phyloP scores from a whole-genome alignment of 1,284 basidiomycete genomes.

The Microbotryum intermedium region DNA sequence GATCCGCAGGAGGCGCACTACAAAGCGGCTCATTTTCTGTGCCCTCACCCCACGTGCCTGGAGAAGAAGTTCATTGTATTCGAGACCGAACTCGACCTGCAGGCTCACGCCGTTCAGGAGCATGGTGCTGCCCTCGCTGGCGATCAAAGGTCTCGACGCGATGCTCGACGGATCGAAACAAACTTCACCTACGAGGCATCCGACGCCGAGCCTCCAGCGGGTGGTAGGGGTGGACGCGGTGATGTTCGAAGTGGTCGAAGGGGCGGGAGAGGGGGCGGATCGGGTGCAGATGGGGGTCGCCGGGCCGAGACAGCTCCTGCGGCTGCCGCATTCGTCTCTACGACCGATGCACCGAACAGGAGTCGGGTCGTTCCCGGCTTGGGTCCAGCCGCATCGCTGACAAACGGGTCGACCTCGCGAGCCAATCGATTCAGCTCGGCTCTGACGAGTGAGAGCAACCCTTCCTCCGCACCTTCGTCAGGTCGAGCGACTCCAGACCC shows the following conservation, averaged over 20 bases:
- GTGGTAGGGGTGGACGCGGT: slow-evolving; percentile 9
- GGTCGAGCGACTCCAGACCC: neutral
- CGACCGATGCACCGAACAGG: slow-evolving; percentile 36
- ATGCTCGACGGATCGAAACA: slow-evolving; percentile 66
- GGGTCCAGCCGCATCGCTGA: slow-evolving; percentile 38
- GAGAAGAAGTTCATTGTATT: slow-evolving; percentile 94
- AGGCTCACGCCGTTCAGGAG: slow-evolving; percentile 81
- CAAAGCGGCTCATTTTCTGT: slow-evolving; percentile 60
- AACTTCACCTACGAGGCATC: slow-evolving; percentile 67
- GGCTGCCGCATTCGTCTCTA: slow-evolving; percentile 1
- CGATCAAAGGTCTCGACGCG: slow-evolving; percentile 56
- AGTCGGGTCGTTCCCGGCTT: slow-evolving; percentile 38
- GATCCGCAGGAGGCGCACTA: slow-evolving; percentile 27
- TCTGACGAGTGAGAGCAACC: neutral
- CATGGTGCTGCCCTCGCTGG: slow-evolving; percentile 69
- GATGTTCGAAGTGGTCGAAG: slow-evolving; percentile 1
- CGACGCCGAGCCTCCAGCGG: slow-evolving; percentile 32
- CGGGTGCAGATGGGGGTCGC: slow-evolving; percentile 15
- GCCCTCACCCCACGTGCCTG: slow-evolving; percentile 63
- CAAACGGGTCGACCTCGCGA: slow-evolving; percentile 11
- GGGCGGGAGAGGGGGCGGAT: slow-evolving; percentile 37
- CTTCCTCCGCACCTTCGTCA: slow-evolving; percentile 5
- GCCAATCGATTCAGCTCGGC: slow-evolving; percentile 1
- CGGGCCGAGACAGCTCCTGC: slow-evolving; percentile 30
- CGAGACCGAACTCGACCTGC: slow-evolving; percentile 72